Conservation (phyloP, 2,329 filamentous ascomycete genomes). For the Calonectria hawksworthii region DNA sequence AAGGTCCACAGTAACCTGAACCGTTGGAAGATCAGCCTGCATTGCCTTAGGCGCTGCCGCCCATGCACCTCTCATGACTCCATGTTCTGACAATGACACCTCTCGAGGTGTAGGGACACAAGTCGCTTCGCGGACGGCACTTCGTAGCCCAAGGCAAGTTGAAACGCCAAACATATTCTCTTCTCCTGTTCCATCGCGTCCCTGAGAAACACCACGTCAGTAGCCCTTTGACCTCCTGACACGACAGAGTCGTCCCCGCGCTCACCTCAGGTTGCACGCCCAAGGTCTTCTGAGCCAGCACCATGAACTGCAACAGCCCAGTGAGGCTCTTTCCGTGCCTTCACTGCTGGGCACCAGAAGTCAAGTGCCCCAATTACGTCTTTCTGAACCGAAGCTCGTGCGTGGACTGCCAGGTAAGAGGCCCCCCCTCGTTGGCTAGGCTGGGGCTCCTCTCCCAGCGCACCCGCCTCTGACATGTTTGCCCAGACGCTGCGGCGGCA, state of each 20-base stretch:
- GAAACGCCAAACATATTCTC: not conserved
- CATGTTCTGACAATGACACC: constrained; percentile 3
- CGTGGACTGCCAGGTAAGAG: constrained; percentile 42
- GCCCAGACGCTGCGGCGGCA: constrained; percentile 30
- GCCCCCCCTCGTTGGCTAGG: not conserved
- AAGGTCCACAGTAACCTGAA: constrained; percentile 13
- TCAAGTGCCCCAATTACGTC: constrained; percentile 44
- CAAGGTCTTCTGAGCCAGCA: constrained; percentile 20
- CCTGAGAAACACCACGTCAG: constrained; percentile 17
- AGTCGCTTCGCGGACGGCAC: constrained; percentile 13
- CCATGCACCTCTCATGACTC: not conserved
- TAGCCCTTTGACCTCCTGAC: constrained; percentile 9
- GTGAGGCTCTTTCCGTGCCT: constrained; percentile 40
- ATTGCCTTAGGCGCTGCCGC: not conserved
- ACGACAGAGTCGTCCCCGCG: constrained; percentile 7
- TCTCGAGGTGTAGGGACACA: constrained; percentile 1
- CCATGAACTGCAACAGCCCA: constrained; percentile 35
- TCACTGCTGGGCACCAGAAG: constrained; percentile 40
- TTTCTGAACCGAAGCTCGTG: constrained; percentile 42
- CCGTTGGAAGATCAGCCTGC: not conserved
- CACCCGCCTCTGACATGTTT: constrained; percentile 14
- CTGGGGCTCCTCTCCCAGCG: not conserved
- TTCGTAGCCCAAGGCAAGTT: not conserved
- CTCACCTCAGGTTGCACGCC: constrained; percentile 14
- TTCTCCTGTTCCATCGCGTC: not conserved